These are phyloP conservation scores for Aphanomyces invadans DNA, from an alignment of 352 stramenopile genomes.

Conservation along the genomic window DNA sequence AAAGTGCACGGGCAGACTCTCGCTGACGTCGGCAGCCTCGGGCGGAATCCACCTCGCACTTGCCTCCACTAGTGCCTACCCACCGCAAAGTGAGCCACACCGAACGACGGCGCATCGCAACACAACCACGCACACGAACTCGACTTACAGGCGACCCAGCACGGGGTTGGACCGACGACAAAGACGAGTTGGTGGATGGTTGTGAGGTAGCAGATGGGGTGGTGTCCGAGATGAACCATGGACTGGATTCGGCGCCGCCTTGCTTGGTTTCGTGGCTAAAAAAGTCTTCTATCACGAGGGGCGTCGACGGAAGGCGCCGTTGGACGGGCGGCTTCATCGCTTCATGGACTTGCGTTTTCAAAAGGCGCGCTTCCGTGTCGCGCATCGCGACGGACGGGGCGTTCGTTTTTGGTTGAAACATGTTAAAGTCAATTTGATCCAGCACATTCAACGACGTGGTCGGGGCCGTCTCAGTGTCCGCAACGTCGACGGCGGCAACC, in stretches of 20 bases:
- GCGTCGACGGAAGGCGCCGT: constrained; percentile 60
- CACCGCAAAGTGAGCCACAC: neutral
- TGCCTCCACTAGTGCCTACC: constrained; percentile 11
- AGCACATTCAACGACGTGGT: constrained; percentile 41
- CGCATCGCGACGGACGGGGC: constrained; percentile 34
- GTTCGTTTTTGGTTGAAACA: constrained; percentile 54
- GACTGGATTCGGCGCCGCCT: constrained; percentile 26
- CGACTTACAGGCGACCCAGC: neutral
- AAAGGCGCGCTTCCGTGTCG: constrained; percentile 73
- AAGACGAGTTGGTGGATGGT: too few relatives aligned
- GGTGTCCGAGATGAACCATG: constrained; percentile 50
- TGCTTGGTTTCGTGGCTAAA: constrained; percentile 44
- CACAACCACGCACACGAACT: neutral
- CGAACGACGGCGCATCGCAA: neutral
- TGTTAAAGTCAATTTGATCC: constrained; percentile 65
- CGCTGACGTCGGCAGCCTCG: neutral
- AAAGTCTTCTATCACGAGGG: constrained; percentile 83
- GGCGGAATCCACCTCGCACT: constrained; percentile 13
- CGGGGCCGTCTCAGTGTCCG: neutral
- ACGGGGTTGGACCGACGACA: neutral
- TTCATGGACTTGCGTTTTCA: constrained; percentile 45
- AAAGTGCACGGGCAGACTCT: neutral
- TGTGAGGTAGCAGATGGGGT: too few relatives aligned
- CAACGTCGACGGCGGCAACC: neutral
- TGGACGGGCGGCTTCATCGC: constrained; percentile 31